phyloP scores from a whole-genome alignment of 2,329 filamentous ascomycete genomes.

The Chrysosporium keratinophilum region DNA sequence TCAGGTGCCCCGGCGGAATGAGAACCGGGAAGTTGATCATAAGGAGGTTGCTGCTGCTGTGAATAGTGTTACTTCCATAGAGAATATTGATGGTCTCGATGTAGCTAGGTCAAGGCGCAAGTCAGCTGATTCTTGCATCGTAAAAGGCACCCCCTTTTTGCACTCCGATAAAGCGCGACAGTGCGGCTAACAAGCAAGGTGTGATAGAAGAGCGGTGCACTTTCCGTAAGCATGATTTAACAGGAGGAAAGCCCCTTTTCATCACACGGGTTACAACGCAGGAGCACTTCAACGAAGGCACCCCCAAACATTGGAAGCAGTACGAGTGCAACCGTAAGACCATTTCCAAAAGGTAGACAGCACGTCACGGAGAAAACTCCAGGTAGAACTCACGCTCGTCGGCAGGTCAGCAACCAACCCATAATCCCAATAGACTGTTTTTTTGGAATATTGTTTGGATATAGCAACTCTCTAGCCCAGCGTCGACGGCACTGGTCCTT shows the following conservation, averaged over 20 bases:
- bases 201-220: background rate
- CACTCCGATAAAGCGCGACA: background rate
- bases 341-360: too few relatives aligned
- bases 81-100: conserved; percentile 24
- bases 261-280: too few relatives aligned
- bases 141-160: background rate
- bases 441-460: background rate
- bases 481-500: conserved; percentile 7
- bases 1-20: background rate
- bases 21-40: conserved; percentile 8
- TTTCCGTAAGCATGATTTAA: background rate
- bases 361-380: background rate
- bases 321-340: too few relatives aligned
- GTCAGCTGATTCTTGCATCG: background rate
- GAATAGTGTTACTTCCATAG: conserved; percentile 22
- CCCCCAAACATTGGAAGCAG: too few relatives aligned
- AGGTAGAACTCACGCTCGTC: conserved; percentile 22
- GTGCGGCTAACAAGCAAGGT: background rate
- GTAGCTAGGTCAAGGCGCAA: conserved; percentile 2
- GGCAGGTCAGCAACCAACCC: conserved; percentile 26
- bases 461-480: conserved; percentile 1
- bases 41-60: conserved; percentile 5
- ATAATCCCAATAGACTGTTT: conserved; percentile 21
- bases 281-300: too few relatives aligned
- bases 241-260: too few relatives aligned